phyloP scores from a whole-genome alignment of 352 stramenopile genomes.

The Blastocystis sp. region DNA sequence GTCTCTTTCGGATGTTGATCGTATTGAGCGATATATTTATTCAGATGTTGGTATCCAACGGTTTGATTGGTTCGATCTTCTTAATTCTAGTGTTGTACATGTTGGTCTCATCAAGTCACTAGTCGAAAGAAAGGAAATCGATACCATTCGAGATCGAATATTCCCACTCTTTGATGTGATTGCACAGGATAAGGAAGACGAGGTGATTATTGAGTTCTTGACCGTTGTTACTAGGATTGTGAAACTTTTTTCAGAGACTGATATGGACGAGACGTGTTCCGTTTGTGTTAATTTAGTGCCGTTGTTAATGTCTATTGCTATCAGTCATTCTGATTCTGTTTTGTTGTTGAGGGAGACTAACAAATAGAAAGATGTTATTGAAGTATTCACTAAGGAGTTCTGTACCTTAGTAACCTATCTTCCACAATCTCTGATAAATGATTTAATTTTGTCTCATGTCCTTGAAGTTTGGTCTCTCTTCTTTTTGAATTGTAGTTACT shows the following conservation, averaged over 20 bases:
- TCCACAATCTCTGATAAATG: neutral
- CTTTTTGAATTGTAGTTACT: neutral
- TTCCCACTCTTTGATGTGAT: neutral
- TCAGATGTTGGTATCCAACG: neutral
- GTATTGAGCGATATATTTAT: neutral
- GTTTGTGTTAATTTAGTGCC: neutral
- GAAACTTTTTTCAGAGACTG: neutral
- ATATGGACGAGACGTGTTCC: neutral
- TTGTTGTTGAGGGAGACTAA: neutral
- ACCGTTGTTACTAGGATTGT: neutral
- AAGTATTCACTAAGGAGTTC: neutral
- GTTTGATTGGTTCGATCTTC: neutral
- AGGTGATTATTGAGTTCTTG: neutral
- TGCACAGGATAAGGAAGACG: neutral
- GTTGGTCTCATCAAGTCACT: neutral
- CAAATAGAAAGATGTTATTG: neutral
- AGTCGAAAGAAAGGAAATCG: neutral
- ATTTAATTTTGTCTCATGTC: neutral
- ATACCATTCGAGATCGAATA: neutral
- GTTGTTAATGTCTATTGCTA: neutral
- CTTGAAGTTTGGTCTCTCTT: neutral
- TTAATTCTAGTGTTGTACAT: conserved; percentile 3
- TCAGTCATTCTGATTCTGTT: neutral
- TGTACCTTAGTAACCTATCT: neutral
- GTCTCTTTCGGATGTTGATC: neutral